Base-by-base conservation (phyloP, 148 eudicot genomes). In the Nepenthes mirabilis region DNA sequence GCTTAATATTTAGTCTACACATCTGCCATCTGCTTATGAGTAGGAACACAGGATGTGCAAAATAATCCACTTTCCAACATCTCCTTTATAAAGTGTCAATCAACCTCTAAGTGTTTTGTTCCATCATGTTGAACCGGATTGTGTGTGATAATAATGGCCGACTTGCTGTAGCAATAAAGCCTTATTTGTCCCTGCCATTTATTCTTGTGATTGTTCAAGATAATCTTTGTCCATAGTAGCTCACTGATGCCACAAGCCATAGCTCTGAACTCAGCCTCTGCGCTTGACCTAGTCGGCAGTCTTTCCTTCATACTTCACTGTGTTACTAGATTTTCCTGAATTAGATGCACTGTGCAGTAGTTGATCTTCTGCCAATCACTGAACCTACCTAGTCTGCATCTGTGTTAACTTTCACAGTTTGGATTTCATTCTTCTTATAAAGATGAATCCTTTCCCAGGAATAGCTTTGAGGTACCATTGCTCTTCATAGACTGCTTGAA, bases 1-100 rank as follows among this genome's bases (percentile, higher is more conserved):
- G 45, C 8, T 40, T 8, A 40, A 8, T 36, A 43, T 14, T 14
- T 57, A 3, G 60, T 57, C 1, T 13, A 45, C 5, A 57, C 2
- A 37, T 37, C 60, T 4, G 1, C 60, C 32, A 57, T 6, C 11
- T 57, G 47, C 13, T 36, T 8, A 11, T 57, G 14, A 2, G 33
- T 5, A 1, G 45, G 14, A 37, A n/a, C 60, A 14, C 12, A 43
- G 13, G 47, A 14, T 2, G 12, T 36, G 6, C 11, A 43, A 10
- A 57, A 11, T 6, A 57, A 1, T 14, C 14, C 32, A 10, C 3
- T 43, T 12, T 57, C 43, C 7, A 57, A 12, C 8, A 36, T 36
- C 11, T 57, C 43, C 43, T 57, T 57, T 12, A 57, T 57, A 33
- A 57, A 57, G n/a, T 57, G 47, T 57, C 33, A 5, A 14, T 57